Evolutionary conservation across 2,329 filamentous ascomycete species (phyloP).

Genomic region (Claviceps sp.): DNA sequence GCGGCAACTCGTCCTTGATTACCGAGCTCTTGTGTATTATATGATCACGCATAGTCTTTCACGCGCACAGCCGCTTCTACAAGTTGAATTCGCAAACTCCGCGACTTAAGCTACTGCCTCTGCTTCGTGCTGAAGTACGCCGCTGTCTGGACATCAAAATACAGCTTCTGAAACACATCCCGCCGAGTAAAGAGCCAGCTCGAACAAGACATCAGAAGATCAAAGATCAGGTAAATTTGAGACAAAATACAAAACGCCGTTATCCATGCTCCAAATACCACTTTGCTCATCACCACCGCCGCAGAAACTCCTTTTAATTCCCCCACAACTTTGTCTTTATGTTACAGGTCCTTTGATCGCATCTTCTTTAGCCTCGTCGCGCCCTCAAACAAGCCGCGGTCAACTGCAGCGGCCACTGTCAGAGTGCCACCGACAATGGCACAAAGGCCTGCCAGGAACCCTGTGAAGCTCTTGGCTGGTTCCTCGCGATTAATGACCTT

Average conservation of each 20-base stretch:
- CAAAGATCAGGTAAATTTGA: not conserved
- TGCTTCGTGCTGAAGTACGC: too few species aligned
- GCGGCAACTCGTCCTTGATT: too few species aligned
- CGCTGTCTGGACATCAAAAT: too few species aligned
- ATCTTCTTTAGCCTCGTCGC: slow-evolving; percentile 76
- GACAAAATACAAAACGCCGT: slow-evolving; percentile 1
- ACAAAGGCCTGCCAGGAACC: slow-evolving; percentile 87
- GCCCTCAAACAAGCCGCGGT: slow-evolving; percentile 85
- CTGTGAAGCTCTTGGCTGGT: slow-evolving; percentile 74
- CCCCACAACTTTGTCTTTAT: not conserved
- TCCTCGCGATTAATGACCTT: slow-evolving; percentile 97
- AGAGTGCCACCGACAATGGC: slow-evolving; percentile 89
- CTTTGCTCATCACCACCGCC: not conserved
- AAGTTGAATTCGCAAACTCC: too few species aligned
- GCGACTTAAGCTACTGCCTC: too few species aligned
- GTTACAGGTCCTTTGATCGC: slow-evolving; percentile 47
- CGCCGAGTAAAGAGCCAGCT: not conserved
- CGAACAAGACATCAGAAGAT: not conserved
- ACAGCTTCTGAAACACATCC: not conserved
- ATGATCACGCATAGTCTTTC: too few species aligned
- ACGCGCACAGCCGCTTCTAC: too few species aligned
- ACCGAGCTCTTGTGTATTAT: too few species aligned
- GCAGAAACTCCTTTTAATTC: not conserved
- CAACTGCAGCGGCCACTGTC: slow-evolving; percentile 87
- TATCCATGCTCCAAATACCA: not conserved